Conservation (phyloP, 148 eudicot species). For the Vaccinium vitisidaea region DNA sequence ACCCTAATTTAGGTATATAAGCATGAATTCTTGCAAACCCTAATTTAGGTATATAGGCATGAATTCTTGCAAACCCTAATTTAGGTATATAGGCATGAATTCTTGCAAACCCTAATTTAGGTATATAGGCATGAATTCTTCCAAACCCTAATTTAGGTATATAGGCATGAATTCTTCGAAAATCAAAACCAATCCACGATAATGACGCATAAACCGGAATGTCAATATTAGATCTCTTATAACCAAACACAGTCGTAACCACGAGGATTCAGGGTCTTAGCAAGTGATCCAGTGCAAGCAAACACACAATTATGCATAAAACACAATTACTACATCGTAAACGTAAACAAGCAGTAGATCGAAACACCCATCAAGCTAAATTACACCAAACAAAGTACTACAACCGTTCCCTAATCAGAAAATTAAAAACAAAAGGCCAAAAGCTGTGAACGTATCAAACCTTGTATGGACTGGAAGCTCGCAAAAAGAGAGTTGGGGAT, state of each 20-base stretch:
- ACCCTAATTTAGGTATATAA: too few species aligned
- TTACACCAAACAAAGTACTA: not conserved
- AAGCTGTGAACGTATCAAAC: conserved; percentile 3
- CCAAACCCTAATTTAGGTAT: too few species aligned
- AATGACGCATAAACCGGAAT: not conserved
- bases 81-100: too few species aligned
- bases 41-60: too few species aligned
- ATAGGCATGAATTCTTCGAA: not conserved
- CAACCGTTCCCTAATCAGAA: not conserved
- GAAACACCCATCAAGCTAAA: not conserved
- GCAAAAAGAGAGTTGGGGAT: not conserved
- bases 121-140: too few species aligned
- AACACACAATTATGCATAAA: not conserved
- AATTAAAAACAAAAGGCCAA: not conserved
- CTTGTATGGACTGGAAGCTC: not conserved
- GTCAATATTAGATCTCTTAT: not conserved
- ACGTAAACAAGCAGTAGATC: not conserved
- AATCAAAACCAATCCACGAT: not conserved
- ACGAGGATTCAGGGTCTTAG: not conserved
- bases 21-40: too few species aligned
- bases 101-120: too few species aligned
- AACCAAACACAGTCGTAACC: not conserved
- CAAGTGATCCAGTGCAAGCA: conserved; percentile 11
- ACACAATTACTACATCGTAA: not conserved
- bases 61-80: too few species aligned